Percentiles rank a stretch among this genome's conserved stretches.
These are phyloP conservation scores for Condylostoma magnum DNA, from an alignment of 169 alveolate genomes.

Conservation along the genomic window DNA sequence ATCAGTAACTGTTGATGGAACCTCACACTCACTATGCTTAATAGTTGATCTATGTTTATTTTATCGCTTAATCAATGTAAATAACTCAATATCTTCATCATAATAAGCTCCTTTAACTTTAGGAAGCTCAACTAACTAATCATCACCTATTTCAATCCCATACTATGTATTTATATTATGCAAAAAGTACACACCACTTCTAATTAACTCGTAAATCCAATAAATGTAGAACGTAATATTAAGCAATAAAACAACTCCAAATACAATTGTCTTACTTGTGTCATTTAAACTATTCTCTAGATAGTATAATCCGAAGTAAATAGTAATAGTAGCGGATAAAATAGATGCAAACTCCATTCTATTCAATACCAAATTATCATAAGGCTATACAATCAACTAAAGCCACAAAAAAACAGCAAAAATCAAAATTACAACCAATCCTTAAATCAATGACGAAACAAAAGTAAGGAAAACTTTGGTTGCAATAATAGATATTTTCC, in stretches of 20 bases:
- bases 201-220: neutral
- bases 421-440: constrained; percentile 18
- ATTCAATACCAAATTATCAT: constrained; percentile 16
- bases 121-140: too few relatives aligned
- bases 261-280: neutral
- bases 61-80: too few relatives aligned
- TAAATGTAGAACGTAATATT: neutral
- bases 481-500: constrained; percentile 34
- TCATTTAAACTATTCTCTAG: neutral
- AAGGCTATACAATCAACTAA: constrained; percentile 33
- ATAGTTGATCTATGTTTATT: too few relatives aligned
- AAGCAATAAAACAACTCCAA: neutral
- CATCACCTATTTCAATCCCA: too few relatives aligned
- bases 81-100: too few relatives aligned
- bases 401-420: constrained; percentile 19
- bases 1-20: too few relatives aligned
- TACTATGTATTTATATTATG: too few relatives aligned
- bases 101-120: too few relatives aligned
- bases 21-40: too few relatives aligned
- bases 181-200: too few relatives aligned
- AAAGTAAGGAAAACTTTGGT: constrained; percentile 24
- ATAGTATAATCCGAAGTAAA: constrained; percentile 45
- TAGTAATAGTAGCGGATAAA: constrained; percentile 30
- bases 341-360: constrained; percentile 29
- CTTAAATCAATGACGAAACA: constrained; percentile 17